Base-by-base conservation (phyloP, 2,329 filamentous ascomycete species). In the Venturia carpophila region DNA sequence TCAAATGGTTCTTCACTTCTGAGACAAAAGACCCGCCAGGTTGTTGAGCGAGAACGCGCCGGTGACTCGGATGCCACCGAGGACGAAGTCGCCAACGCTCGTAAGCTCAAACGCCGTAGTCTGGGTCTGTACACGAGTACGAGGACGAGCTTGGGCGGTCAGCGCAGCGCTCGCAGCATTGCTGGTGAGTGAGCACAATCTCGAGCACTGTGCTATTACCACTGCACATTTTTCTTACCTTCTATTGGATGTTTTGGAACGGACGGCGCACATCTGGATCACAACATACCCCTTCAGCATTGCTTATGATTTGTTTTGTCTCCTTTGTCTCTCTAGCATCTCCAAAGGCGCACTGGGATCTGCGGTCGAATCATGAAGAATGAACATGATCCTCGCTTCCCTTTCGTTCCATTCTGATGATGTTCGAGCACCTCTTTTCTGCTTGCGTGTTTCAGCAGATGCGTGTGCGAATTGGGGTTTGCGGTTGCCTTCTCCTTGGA, bases 51-150 rank as follows among this genome's bases (percentile, higher is more conserved):
- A 27, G 52, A 58, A n/a, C 52, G 52, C 52, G 52, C 52, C 11
- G 52, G 30, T 58, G 52, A 58, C 52, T 58, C 52, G 7, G 41
- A 63, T 49, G 45, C 24, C 43, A 21, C n/a, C n/a, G 61, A 47
- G 24, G 45, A 49, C 27, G 61, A 63, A n/a, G 42, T 10, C 61
- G 43, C 27, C 61, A 63, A 49, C 24, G 27, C 24, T 49, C 61
- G 61, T 17, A 45, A 49, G 45, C 11, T 63, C 21, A 47, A 47
- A 39, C 42, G 61, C n/a, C 41, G 61, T 17, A 63, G 61, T 49
- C 45, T 63, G 34, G 61, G 61, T n/a, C 34, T 63, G 45, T 63
- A 63, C 43, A 63, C 61, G 11, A 63, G 61, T 17, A 39, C 61
- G 39, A 30, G 61, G 61, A 43, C 61, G 24, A 47, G 41, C 21